Conservation (phyloP, 1,284 basidiomycete genomes). For the Cerioporus squamosus region DNA sequence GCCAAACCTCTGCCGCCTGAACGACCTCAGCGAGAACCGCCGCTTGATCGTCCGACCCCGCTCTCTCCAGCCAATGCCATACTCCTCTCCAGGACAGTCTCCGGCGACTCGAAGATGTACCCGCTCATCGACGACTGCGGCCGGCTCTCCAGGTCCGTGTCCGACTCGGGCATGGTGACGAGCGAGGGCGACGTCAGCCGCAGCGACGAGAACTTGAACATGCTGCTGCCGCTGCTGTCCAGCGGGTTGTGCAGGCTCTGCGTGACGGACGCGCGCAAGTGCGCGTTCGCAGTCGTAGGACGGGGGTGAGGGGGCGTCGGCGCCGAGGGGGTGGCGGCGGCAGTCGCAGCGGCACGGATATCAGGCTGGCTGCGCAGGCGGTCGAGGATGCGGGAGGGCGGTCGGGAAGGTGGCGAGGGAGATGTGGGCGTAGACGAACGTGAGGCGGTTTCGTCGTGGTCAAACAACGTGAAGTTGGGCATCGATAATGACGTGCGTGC, state of each 20-base stretch:
- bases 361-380: constrained; percentile 11
- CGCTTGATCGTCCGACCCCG: background rate
- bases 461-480: constrained; percentile 1
- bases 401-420: background rate
- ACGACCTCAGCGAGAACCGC: constrained; percentile 1
- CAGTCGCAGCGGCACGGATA: background rate
- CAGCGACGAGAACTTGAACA: background rate
- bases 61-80: background rate
- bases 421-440: background rate
- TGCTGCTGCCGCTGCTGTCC: no score
- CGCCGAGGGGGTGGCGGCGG: background rate
- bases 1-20: constrained; percentile 2
- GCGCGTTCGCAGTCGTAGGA: background rate
- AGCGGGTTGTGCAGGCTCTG: background rate
- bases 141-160: background rate
- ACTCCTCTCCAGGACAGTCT: background rate
- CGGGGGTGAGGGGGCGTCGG: background rate
- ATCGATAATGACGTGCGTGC: constrained; percentile 4
- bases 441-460: background rate
- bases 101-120: background rate
- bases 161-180: constrained; percentile 11
- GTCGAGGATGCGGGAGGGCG: background rate
- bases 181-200: constrained; percentile 11
- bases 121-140: constrained; percentile 9
- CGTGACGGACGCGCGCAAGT: constrained; percentile 2